phyloP scores from a whole-genome alignment of 805 yeast species.

The Metschnikowia arizonensis region DNA sequence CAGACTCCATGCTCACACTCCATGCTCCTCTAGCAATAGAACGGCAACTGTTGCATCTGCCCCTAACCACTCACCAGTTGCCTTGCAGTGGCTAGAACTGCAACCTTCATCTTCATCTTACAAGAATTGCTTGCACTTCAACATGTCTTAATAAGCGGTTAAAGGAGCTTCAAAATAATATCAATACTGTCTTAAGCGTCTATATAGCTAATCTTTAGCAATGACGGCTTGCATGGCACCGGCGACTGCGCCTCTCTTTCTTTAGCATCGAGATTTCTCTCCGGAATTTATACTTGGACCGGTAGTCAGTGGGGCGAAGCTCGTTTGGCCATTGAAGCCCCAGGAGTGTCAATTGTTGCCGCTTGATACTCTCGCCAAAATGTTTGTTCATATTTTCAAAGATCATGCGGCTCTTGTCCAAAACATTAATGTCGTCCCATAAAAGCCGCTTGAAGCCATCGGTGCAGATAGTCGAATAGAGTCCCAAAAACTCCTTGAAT shows the following conservation, averaged over 20 bases:
- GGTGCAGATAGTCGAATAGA: constrained; percentile 6
- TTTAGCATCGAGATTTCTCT: constrained; percentile 5
- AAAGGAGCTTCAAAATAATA: too few relatives aligned
- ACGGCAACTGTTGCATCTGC: too few relatives aligned
- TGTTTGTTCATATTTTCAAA: constrained; percentile 2
- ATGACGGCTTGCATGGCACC: neutral
- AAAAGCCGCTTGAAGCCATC: constrained; percentile 5
- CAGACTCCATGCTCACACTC: too few relatives aligned
- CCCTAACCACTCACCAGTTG: too few relatives aligned
- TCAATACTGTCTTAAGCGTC: too few relatives aligned
- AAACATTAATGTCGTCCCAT: constrained; percentile 3
- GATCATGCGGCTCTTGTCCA: constrained; percentile 2
- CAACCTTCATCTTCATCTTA: too few relatives aligned
- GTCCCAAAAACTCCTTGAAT: constrained; percentile 4
- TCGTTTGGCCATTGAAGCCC: constrained; percentile 1
- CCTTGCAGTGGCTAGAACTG: too few relatives aligned
- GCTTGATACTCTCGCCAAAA: constrained; percentile 3
- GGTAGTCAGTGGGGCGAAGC: neutral
- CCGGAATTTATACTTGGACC: constrained; percentile 3
- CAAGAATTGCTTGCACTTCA: too few relatives aligned
- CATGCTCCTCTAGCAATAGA: too few relatives aligned
- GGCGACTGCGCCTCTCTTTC: neutral
- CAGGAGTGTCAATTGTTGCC: constrained; percentile 3
- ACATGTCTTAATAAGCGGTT: too few relatives aligned
- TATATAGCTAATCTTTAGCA: neutral